Base-by-base conservation (phyloP, 768 basidiomycete genomes). In the Lactarius akahatsu region DNA sequence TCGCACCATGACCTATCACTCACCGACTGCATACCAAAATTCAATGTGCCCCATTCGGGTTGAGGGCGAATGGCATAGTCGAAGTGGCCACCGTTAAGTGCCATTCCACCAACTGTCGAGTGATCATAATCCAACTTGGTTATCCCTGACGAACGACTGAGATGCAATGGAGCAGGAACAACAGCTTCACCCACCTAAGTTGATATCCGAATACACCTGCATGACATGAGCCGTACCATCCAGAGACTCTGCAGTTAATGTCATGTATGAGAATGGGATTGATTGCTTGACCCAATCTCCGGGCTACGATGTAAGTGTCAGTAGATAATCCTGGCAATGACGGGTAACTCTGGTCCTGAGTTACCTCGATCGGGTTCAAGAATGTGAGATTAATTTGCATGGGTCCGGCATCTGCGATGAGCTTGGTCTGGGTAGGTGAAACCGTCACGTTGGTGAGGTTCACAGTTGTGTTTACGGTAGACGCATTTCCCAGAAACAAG, bases 191-290 rank as follows among this genome's bases (percentile, higher is more conserved):
- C n/a, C 52, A 78, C 78, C 77, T 67, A 71, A 76, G 57, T 74
- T 78, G 47, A 80, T 75, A 63, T 80, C 79, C 0, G 78, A 74
- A 65, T 79, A 80, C 4, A 80, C 70, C 61, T 80, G 75, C 11
- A 79, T 74, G 15, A 38, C 9, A 63, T 80, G 80, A 20, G 71
- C 32, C 16, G 67, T 64, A 11, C 74, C 76, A 60, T 80, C 79
- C 20, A 69, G 67, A 0, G 79, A 71, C 4, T 28, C 57, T 8
- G 73, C 77, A 11, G 72, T 69, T 9, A 80, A 62, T 8, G 74
- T 68, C n/a, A 80, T 50, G 61, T 80, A 80, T 15, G 78, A 76
- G 69, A 80, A 79, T 10, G 79, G 78, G 3, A 80, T 59, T 1
- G 79, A 79, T 62, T 79, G 78, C 26, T 71, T 72, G 55, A 78